Evolutionary conservation across 352 stramenopile genomes (phyloP).

Genomic region (Pythium graminicola): DNA sequence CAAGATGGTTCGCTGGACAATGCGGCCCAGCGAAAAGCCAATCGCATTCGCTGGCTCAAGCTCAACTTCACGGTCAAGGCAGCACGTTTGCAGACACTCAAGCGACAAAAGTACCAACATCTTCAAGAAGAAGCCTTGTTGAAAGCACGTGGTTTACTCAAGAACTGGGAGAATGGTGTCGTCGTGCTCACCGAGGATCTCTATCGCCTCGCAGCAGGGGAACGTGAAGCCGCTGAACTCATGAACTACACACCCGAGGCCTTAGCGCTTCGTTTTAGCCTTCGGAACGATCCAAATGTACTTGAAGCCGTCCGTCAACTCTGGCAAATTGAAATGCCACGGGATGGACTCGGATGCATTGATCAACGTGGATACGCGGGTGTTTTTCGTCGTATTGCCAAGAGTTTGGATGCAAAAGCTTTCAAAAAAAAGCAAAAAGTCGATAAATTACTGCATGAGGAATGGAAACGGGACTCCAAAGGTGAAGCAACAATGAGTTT

Average conservation of each 20-base stretch:
- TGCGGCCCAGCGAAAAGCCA: conserved; percentile 8
- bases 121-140: conserved; percentile 61
- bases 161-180: conserved; percentile 59
- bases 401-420: conserved; percentile 39
- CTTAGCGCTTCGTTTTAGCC: conserved; percentile 51
- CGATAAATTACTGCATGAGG: conserved; percentile 45
- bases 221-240: conserved; percentile 45
- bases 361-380: conserved; percentile 41
- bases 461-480: conserved; percentile 59
- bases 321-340: conserved; percentile 49
- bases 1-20: background rate
- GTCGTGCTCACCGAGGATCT: conserved; percentile 59
- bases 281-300: conserved; percentile 47
- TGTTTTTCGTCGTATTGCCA: conserved; percentile 54
- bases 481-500: conserved; percentile 55
- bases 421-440: conserved; percentile 26
- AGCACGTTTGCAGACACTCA: conserved; percentile 48
- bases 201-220: conserved; percentile 36
- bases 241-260: conserved; percentile 68
- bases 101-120: conserved; percentile 69
- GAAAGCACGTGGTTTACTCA: conserved; percentile 45
- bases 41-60: conserved; percentile 54
- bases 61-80: conserved; percentile 72
- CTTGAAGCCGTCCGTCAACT: conserved; percentile 45
- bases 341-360: conserved; percentile 55